phyloP scores from a whole-genome alignment of 169 alveolate species.

The Besnoitia besnoiti region DNA sequence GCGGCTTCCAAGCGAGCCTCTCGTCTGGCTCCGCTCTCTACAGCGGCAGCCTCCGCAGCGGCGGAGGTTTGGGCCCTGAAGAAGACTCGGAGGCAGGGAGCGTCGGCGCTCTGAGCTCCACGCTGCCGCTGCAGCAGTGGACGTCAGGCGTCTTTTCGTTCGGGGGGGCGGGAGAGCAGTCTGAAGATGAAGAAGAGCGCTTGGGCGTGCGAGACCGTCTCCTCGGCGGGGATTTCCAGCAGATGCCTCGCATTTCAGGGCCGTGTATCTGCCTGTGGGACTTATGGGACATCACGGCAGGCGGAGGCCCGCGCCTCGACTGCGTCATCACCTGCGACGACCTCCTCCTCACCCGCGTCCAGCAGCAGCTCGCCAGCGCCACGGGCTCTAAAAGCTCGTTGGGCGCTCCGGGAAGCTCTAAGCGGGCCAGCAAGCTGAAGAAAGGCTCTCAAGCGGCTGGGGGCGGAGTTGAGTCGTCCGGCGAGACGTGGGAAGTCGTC shows the following conservation, averaged over 20 bases:
- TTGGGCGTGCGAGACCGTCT: background rate
- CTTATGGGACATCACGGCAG: conserved; percentile 33
- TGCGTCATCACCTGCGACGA: conserved; percentile 67
- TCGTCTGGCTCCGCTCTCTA: background rate
- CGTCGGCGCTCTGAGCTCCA: background rate
- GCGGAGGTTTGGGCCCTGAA: too few species aligned
- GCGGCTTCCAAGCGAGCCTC: background rate
- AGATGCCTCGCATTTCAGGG: conserved; percentile 45
- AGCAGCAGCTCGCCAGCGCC: background rate
- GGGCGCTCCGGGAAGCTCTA: background rate
- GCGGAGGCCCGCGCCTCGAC: conserved; percentile 62
- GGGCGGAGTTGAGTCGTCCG: background rate
- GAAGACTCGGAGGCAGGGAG: background rate
- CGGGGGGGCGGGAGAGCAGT: background rate
- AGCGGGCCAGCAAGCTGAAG: background rate
- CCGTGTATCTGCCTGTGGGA: conserved; percentile 66
- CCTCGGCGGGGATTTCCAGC: background rate
- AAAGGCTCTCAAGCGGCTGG: background rate
- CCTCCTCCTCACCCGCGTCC: conserved; percentile 43
- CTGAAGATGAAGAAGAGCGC: background rate
- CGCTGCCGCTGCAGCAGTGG: conserved; percentile 36
- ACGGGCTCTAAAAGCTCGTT: background rate
- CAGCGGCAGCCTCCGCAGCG: background rate
- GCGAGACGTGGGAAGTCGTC: conserved; percentile 44
- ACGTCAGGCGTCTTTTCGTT: background rate